Percentiles rank a stretch among this genome's conserved stretches.
These are phyloP conservation scores for Rubroboletus satanas DNA, from an alignment of 768 basidiomycete genomes.

Conservation along the genomic window DNA sequence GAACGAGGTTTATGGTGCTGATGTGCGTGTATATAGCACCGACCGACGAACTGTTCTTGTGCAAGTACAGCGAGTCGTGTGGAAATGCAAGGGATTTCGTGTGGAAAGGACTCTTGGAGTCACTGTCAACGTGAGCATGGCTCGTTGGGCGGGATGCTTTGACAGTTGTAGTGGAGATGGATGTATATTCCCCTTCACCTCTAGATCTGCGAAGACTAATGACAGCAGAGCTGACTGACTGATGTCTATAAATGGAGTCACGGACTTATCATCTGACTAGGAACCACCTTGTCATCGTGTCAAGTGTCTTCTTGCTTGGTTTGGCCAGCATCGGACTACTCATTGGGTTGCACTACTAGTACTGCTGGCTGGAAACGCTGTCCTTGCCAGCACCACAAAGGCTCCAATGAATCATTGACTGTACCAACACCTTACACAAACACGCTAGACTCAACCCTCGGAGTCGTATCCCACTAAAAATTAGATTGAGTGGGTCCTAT, in stretches of 20 bases:
- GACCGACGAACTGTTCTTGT: conserved; percentile 71
- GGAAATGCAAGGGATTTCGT: conserved; percentile 83
- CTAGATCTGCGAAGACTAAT: not conserved
- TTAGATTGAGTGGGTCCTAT: not conserved
- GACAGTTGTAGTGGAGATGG: not conserved
- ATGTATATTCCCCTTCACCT: not conserved
- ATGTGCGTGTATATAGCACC: conserved; percentile 24
- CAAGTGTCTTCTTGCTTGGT: not conserved
- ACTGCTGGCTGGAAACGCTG: not conserved
- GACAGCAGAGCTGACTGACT: not conserved
- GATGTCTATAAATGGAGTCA: not conserved
- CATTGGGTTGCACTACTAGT: not conserved
- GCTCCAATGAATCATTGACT: not conserved
- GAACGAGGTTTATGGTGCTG: not conserved
- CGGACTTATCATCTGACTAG: not conserved
- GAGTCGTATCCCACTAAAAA: not conserved
- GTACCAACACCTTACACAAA: not conserved
- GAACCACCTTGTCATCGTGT: not conserved
- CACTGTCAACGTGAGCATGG: conserved; percentile 21
- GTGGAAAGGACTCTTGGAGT: conserved; percentile 53
- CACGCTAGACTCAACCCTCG: not conserved
- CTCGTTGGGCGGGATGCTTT: not conserved
- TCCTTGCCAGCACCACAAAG: not conserved
- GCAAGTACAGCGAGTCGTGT: conserved; percentile 71
- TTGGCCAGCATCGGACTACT: not conserved